phyloP scores from a whole-genome alignment of 768 basidiomycete genomes.

The Pleurotus ostreatus region DNA sequence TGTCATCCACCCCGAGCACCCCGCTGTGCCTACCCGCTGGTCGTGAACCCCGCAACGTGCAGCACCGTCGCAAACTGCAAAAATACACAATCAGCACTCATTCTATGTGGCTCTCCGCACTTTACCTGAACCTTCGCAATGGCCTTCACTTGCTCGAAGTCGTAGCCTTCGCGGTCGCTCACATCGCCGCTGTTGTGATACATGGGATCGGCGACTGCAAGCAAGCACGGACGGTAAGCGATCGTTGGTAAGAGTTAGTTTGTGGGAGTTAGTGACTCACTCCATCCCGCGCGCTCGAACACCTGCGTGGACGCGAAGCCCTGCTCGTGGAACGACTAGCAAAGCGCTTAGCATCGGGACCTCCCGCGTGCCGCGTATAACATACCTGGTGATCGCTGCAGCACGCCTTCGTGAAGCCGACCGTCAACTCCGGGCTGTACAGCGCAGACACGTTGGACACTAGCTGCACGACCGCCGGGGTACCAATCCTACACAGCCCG shows the following conservation, averaged over 20 bases:
- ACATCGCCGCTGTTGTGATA: conserved; percentile 87
- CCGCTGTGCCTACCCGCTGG: too few relatives aligned
- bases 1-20: too few relatives aligned
- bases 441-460: conserved; percentile 71
- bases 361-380: not conserved
- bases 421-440: conserved; percentile 75
- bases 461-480: conserved; percentile 70
- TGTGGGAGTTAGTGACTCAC: conserved; percentile 27
- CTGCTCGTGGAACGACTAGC: conserved; percentile 71
- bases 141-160: conserved; percentile 74
- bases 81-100: not conserved
- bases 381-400: conserved; percentile 88
- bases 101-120: not conserved
- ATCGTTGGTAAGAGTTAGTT: not conserved
- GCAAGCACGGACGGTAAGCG: conserved; percentile 7
- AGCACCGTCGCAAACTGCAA: conserved; percentile 12
- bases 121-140: conserved; percentile 87
- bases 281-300: conserved; percentile 81
- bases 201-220: conserved; percentile 78
- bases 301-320: conserved; percentile 87
- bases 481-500: conserved; percentile 57
- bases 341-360: not conserved
- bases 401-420: conserved; percentile 74
- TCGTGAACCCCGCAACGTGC: conserved; percentile 9
- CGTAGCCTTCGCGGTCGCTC: conserved; percentile 75